Evolutionary conservation across 2,329 filamentous ascomycete species (phyloP), one percentile per base, ranked within the genome.

Genomic region (Xylaria sp.): DNA sequence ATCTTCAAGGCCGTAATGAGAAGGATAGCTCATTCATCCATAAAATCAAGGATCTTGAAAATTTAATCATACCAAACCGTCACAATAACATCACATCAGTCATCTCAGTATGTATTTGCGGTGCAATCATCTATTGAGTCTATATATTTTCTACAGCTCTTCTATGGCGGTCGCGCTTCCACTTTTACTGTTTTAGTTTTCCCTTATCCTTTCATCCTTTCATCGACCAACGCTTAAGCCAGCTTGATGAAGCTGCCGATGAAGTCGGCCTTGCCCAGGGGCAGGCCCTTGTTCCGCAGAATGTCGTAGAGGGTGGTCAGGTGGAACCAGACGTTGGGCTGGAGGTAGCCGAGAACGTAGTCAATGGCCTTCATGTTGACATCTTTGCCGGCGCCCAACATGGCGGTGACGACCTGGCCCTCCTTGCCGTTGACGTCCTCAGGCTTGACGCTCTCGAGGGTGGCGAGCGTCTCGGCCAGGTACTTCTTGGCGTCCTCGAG

Each of bases 251-350:
- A 81, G 15, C 69, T 15, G 4, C 12, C 40, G 47, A 70, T 9
- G 71, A 78, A 90, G 70, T 89, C 84, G 55, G 64, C 42, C 80
- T 90, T 90, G 35, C 86, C 87, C 17, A 91, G n/a, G 0, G 79
- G 76, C 25, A 89, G 84, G 1, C 88, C 88, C 75, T 86, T 81
- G 70, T 80, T 82, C 63, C 88, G 79, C 72, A 90, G 70, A 58
- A 91, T 85, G 21, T 75, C 78, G 76, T 91, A 91, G 9, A 84
- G 79, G 12, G 81, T 87, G 2, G 75, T 80, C 14, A 85, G 67
- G 71, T 91, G 89, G 75, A 91, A 91, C 77, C 81, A 89, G 68
- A 89, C 75, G 70, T 90, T 89, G 21, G 88, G 87, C 45, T 87
- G 58, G 3, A 76, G 79, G 72, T 82, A 86, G 2, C 75, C 75